Conservation (phyloP, 805 yeast species). For the Candida endomychidarum region DNA sequence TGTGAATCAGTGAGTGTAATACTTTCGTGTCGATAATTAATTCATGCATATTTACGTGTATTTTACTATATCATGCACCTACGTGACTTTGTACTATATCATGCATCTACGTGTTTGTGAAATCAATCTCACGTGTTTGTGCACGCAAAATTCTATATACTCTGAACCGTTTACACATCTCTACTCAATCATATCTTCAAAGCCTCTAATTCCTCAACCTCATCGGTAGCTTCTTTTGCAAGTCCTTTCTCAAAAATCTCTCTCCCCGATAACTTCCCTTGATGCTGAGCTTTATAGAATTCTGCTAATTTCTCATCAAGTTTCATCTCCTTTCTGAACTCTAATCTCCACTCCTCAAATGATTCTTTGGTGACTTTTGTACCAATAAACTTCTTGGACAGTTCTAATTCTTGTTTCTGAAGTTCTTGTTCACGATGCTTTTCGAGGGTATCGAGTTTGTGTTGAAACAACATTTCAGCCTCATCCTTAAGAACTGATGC, state of each 20-base stretch:
- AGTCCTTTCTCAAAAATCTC: conserved; percentile 90
- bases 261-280: conserved; percentile 79
- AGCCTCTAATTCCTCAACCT: conserved; percentile 1
- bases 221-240: conserved; percentile 56
- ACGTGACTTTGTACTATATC: too few relatives aligned
- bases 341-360: conserved; percentile 69
- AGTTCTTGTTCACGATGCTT: conserved; percentile 54
- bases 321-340: conserved; percentile 72
- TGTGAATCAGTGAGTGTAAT: too few relatives aligned
- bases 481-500: conserved; percentile 76
- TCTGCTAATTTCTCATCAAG: conserved; percentile 56
- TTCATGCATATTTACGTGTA: too few relatives aligned
- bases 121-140: too few relatives aligned
- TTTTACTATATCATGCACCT: too few relatives aligned
- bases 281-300: conserved; percentile 58
- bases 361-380: conserved; percentile 82
- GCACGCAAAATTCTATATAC: too few relatives aligned
- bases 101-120: too few relatives aligned
- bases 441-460: conserved; percentile 29
- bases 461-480: conserved; percentile 67
- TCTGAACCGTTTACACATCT: too few relatives aligned
- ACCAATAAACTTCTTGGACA: conserved; percentile 87
- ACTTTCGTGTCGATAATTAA: too few relatives aligned
- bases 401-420: conserved; percentile 69
- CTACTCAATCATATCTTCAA: conserved; percentile 6